phyloP scores from a whole-genome alignment of 2,329 filamentous ascomycete genomes.

The Ceratocystis cubensis region DNA sequence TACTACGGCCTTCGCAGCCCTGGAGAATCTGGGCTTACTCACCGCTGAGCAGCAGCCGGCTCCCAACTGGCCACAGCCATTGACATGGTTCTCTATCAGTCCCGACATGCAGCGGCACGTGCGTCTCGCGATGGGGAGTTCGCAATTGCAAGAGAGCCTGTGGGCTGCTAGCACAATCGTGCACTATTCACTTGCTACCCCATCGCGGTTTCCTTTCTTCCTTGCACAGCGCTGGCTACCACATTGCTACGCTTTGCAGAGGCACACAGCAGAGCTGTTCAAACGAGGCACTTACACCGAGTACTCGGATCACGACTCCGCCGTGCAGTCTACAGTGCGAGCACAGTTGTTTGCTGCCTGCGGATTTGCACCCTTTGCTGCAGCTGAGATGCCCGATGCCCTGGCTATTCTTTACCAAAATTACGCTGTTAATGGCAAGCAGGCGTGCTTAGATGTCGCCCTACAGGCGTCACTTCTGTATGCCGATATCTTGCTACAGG shows the following conservation, averaged over 20 bases:
- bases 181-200: not conserved
- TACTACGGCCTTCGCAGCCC: not conserved
- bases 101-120: conserved; percentile 3
- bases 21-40: not conserved
- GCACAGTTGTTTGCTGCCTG: conserved; percentile 3
- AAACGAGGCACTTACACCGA: not conserved
- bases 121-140: not conserved
- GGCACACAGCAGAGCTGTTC: conserved; percentile 2
- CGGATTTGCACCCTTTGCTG: conserved; percentile 2
- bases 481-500: not conserved
- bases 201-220: conserved; percentile 1
- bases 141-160: not conserved
- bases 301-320: not conserved
- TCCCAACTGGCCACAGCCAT: not conserved
- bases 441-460: not conserved
- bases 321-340: conserved; percentile 1
- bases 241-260: not conserved
- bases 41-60: not conserved
- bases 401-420: not conserved
- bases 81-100: not conserved
- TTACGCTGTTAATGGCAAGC: not conserved
- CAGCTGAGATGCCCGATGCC: not conserved
- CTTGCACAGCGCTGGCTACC: conserved; percentile 3
- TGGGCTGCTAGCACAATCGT: conserved; percentile 1
- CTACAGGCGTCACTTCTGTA: conserved; percentile 5